Percentiles rank a stretch among this genome's conserved stretches.
Evolutionary conservation across 352 stramenopile genomes (phyloP).

Genomic region (Salisapilia sapeloensis): DNA sequence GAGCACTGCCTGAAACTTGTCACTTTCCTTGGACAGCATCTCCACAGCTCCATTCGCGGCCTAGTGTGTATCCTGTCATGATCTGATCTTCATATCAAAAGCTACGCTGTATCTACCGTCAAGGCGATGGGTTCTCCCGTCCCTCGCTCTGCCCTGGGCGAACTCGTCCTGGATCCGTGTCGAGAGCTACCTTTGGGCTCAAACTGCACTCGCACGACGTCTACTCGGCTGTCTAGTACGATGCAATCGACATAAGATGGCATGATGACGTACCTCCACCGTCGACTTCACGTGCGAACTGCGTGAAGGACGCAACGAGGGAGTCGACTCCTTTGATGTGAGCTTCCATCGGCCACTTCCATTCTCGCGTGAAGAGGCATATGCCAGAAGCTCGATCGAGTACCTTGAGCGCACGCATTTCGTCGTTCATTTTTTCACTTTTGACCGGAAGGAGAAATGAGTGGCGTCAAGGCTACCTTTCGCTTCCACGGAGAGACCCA

Average conservation of each 20-base stretch:
- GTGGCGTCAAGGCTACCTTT: constrained; percentile 39
- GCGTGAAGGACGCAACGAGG: constrained; percentile 66
- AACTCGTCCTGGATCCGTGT: constrained; percentile 1
- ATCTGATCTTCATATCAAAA: background rate
- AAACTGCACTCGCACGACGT: constrained; percentile 56
- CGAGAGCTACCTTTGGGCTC: constrained; percentile 10
- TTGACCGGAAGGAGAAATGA: constrained; percentile 14
- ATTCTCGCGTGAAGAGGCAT: constrained; percentile 61
- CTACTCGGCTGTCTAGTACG: constrained; percentile 12
- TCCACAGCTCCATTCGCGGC: constrained; percentile 25
- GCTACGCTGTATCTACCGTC: too few relatives aligned
- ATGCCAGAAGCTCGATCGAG: constrained; percentile 43
- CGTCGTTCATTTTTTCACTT: too few relatives aligned
- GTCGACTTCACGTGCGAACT: constrained; percentile 77
- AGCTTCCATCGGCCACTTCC: constrained; percentile 65
- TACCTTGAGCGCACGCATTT: constrained; percentile 62
- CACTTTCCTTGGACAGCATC: constrained; percentile 55
- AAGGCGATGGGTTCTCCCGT: too few relatives aligned
- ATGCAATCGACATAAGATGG: background rate
- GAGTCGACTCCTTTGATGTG: constrained; percentile 53
- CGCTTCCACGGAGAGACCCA: constrained; percentile 49
- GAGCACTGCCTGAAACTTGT: constrained; percentile 40
- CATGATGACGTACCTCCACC: constrained; percentile 23
- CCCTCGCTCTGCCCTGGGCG: constrained; percentile 1
- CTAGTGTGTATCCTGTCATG: constrained; percentile 4